A percentile compares a stretch with the other conserved stretches of the same genome.
These are phyloP conservation scores for Cucumis melo DNA, from an alignment of 306 rosid genomes.

Conservation along the genomic window DNA sequence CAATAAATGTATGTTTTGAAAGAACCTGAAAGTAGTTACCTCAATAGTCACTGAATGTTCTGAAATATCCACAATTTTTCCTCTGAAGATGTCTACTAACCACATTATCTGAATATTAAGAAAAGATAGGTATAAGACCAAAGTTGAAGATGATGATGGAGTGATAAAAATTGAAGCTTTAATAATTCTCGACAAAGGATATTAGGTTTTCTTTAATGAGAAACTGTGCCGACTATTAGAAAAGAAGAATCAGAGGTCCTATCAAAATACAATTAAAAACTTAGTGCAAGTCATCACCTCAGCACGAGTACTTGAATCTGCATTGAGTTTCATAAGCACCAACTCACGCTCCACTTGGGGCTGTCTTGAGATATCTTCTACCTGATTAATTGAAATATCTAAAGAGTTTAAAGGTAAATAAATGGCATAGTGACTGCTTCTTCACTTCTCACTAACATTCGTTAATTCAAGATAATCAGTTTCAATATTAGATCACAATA, in stretches of 20 bases:
- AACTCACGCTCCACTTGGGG: slow-evolving; percentile 48
- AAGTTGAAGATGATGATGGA: background rate
- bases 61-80: slow-evolving; percentile 37
- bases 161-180: background rate
- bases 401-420: background rate
- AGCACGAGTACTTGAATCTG: slow-evolving; percentile 30
- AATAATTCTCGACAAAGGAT: background rate
- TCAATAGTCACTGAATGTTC: slow-evolving; percentile 37
- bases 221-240: background rate
- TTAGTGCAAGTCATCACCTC: slow-evolving; percentile 27
- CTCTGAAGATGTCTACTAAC: slow-evolving; percentile 49
- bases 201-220: background rate
- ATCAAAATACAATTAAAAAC: background rate
- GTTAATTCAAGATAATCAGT: background rate
- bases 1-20: background rate
- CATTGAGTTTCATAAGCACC: slow-evolving; percentile 50
- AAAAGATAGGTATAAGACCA: background rate
- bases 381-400: slow-evolving; percentile 19
- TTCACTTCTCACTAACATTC: background rate
- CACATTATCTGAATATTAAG: slow-evolving; percentile 31
- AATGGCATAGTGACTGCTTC: background rate
- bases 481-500: background rate
- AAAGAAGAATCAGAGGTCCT: background rate
- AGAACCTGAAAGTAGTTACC: slow-evolving; percentile 19
- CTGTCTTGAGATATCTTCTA: slow-evolving; percentile 47